These are phyloP conservation scores for Saussurea involucrata DNA, from an alignment of 129 eudicot genomes.

Conservation along the genomic window DNA sequence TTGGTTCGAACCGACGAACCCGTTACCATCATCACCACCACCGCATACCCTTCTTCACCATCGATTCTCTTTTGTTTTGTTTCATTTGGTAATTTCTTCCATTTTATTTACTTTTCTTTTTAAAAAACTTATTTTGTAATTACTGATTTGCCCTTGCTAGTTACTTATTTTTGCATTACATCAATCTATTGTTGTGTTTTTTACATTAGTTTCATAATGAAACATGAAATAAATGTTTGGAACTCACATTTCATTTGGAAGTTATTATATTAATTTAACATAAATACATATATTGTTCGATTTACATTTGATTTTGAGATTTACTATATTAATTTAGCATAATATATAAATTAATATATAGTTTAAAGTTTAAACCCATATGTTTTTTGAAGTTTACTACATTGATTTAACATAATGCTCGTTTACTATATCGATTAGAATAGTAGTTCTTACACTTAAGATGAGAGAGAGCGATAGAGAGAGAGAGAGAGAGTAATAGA, in stretches of 20 bases:
- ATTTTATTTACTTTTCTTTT: neutral
- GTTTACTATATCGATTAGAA: too few relatives aligned
- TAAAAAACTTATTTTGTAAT: neutral
- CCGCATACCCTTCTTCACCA: constrained; percentile 9
- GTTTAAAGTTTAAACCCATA: too few relatives aligned
- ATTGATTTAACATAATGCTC: too few relatives aligned
- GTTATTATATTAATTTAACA: neutral
- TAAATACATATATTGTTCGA: neutral
- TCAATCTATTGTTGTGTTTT: neutral
- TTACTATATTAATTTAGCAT: neutral
- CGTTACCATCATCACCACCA: constrained; percentile 10
- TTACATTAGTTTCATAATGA: neutral
- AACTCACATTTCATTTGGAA: neutral
- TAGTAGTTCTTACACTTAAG: too few relatives aligned
- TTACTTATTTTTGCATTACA: too few relatives aligned
- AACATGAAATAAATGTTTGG: neutral
- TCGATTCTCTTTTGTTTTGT: constrained; percentile 25
- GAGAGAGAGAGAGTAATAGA: too few relatives aligned
- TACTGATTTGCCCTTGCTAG: neutral
- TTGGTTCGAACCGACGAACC: constrained; percentile 18
- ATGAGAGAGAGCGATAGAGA: too few relatives aligned
- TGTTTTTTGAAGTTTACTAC: neutral
- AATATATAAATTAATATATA: too few relatives aligned
- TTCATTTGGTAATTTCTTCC: constrained; percentile 18
- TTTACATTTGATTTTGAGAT: too few relatives aligned